These are phyloP conservation scores for Magnusiomyces magnusii DNA, from an alignment of 1,139 yeast genomes.

Conservation along the genomic window DNA sequence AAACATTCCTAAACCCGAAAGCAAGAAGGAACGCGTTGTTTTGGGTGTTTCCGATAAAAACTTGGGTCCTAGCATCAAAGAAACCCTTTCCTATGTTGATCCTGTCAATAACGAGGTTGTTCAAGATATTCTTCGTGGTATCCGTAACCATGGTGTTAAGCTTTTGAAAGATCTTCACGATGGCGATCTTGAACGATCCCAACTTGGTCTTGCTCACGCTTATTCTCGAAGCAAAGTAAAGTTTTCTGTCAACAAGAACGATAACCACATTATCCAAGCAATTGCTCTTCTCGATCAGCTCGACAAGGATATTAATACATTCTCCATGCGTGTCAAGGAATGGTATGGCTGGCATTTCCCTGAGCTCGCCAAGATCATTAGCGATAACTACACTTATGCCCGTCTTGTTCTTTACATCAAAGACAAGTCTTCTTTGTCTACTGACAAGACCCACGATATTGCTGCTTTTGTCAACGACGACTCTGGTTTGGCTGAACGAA, in stretches of 20 bases:
- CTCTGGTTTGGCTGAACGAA: conserved; percentile 86
- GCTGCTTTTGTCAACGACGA: conserved; percentile 89
- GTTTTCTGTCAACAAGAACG: conserved; percentile 97
- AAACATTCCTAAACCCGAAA: conserved; percentile 80
- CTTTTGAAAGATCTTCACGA: conserved; percentile 85
- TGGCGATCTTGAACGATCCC: conserved; percentile 97
- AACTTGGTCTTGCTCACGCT: conserved; percentile 98
- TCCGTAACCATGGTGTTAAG: conserved; percentile 85
- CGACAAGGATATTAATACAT: conserved; percentile 95
- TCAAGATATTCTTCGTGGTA: conserved; percentile 92
- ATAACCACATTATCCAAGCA: conserved; percentile 97
- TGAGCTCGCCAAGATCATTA: conserved; percentile 93
- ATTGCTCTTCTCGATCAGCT: conserved; percentile 94
- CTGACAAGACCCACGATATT: conserved; percentile 80
- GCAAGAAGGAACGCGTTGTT: conserved; percentile 50
- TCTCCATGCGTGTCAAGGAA: conserved; percentile 95
- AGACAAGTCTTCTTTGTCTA: conserved; percentile 81
- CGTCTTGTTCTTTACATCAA: conserved; percentile 65
- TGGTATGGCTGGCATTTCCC: conserved; percentile 99
- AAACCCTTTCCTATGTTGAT: conserved; percentile 78
- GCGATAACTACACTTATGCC: conserved; percentile 84
- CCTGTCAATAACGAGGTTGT: conserved; percentile 86
- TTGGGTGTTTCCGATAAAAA: conserved; percentile 93
- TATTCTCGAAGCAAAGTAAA: conserved; percentile 98
- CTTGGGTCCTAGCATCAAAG: conserved; percentile 95